Base-by-base conservation (phyloP, 768 basidiomycete genomes). In the Leucocoprinus sp. region DNA sequence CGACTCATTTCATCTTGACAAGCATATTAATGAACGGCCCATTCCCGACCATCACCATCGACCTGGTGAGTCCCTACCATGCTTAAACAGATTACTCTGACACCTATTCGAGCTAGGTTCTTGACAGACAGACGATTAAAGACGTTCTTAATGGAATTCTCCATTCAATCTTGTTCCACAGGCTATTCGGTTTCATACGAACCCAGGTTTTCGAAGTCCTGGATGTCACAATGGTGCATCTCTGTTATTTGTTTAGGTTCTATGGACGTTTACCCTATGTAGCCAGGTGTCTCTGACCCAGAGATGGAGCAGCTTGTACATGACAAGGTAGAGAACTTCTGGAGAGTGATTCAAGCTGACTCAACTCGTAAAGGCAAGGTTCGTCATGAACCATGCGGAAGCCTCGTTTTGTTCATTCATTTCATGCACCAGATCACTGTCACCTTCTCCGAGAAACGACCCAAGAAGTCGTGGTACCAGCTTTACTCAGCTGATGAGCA, bases 101-200 rank as follows among this genome's bases (percentile, higher is more conserved):
- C 42, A 36, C 49, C 38, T 45, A 40, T 48, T 41, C 37, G 15
- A 19, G 21, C 41, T 51, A 89, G 87, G 69, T 78, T 36, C 67
- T 90, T 40, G 88, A 90, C 60, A 76, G 87, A 19, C 74, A 71
- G 40, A 80, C 75, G 14, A 74, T 77, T 28, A 82, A 80, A 60
- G 87, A 90, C 52, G 84, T 82, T 35, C 72, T 91, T 5, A 74
- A 72, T 44, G 87, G 78, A 2, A 68, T 89, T 42, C 71, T 92
- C n/a, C 89, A 91, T 55, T 70, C 85, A 0, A 82, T 91, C 38
- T 66, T 91, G 12, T 91, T 92, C 57, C 88, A 92, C 57, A 76
- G 88, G 6, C 68, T 89, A 15, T 87, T 91, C 56, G 89, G 88
- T 2, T 80, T 77, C 0, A 74, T 91, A 34, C 86, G 82, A 53